Evolutionary conservation across 1,284 basidiomycete genomes (phyloP), one percentile per base, ranked within the genome.

Genomic region (Sanghuangporus sanghuang): DNA sequence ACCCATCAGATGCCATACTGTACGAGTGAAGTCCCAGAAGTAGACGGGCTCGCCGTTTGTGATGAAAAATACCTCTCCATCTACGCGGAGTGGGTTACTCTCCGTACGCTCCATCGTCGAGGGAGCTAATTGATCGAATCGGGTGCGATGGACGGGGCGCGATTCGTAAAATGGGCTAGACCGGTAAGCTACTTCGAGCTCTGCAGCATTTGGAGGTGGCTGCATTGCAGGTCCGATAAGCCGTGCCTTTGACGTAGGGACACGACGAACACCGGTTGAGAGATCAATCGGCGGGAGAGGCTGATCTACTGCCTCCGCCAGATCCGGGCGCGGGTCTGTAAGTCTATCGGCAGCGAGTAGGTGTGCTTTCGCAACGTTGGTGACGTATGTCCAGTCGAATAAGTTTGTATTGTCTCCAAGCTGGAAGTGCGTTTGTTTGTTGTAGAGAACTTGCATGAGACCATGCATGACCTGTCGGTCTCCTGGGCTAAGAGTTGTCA

Each of bases 331-430:
- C 1, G 80, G 76, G 1, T 77, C 74, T 59, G 78, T 79, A 46
- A 96, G 85, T 71, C 85, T 88, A 79, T 98, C 96, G 8, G 93
- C 91, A 1, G 97, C 97, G 55, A 99, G 86, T 7, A 99, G 78
- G 73, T 99, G 97, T 1, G 96, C 96, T 71, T 93, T 86, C 0
- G 95, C 96, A 66, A 97, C 90, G 74, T 99, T 99, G 67, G 88
- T 93, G 67, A 99, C 95, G 71, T 98, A 98, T 1, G 96, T 98
- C 88, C 93, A 98, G 77, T 99, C 97, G 71, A 95, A 96, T 9
- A 98, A 78, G 75, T 99, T 99, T 66, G 82, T 85, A 78, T 98
- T 98, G 76, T 90, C 81, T 54, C 97, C 97, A 66, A 99, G 89
- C 77, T 98, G 96, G 80, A 94, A 93, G 68, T 93, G 87, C 2